phyloP scores from a whole-genome alignment of 306 rosid genomes.

The Cucurbita maxima region DNA sequence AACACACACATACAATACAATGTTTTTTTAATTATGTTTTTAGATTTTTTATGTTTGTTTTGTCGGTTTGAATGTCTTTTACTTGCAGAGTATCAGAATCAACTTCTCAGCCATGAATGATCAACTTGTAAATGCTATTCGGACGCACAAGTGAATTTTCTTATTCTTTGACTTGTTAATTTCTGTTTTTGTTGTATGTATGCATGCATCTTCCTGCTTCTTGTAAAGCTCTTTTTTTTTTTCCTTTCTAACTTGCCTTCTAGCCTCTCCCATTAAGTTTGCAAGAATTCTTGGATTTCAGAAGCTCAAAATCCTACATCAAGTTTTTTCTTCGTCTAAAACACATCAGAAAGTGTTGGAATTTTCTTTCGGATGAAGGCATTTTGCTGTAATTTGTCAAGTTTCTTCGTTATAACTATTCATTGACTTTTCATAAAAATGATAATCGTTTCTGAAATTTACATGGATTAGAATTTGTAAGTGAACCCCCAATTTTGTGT shows the following conservation, averaged over 20 bases:
- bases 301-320: background rate
- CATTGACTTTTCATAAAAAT: background rate
- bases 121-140: conserved; percentile 59
- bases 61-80: conserved; percentile 5
- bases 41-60: background rate
- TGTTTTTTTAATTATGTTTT: background rate
- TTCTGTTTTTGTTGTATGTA: background rate
- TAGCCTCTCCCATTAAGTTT: background rate
- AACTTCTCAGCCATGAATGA: conserved; percentile 29
- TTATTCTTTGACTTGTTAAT: background rate
- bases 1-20: background rate
- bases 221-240: background rate
- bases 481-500: background rate
- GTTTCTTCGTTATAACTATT: background rate
- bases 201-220: background rate
- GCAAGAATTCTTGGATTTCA: background rate
- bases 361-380: background rate
- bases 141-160: conserved; percentile 56
- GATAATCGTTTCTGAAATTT: background rate
- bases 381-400: background rate
- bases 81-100: conserved; percentile 44
- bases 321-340: background rate
- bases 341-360: background rate
- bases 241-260: background rate
- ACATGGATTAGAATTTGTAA: background rate